Percentiles rank a stretch among this genome's conserved stretches.
Evolutionary conservation across 176 grass and related monocot species (phyloP).

Genomic region (Poa annua): DNA sequence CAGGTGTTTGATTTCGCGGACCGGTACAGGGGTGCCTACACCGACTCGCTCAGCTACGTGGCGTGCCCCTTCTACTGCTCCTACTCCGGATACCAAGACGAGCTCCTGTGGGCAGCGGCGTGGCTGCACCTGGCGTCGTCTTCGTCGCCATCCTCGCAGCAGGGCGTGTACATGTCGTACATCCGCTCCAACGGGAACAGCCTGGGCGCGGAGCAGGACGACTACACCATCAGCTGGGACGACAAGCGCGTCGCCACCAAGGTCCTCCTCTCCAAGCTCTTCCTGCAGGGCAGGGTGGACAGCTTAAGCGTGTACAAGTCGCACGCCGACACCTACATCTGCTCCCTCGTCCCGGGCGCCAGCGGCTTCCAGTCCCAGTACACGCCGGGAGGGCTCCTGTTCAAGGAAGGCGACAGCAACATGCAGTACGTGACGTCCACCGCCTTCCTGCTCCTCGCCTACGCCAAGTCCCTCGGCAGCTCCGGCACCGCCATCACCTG

Average conservation of each 20-base stretch:
- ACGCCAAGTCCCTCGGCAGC: slow-evolving; percentile 67
- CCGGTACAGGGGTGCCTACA: slow-evolving; percentile 65
- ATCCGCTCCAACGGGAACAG: slow-evolving; percentile 60
- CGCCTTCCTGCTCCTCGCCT: slow-evolving; percentile 68
- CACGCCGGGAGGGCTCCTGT: slow-evolving; percentile 69
- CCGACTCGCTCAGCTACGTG: slow-evolving; percentile 68
- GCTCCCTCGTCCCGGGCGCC: slow-evolving; percentile 65
- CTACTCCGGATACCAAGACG: slow-evolving; percentile 78
- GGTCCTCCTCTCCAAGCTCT: slow-evolving; percentile 65
- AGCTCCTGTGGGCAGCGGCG: slow-evolving; percentile 75
- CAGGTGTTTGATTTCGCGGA: slow-evolving; percentile 80
- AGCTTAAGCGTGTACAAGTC: slow-evolving; percentile 63
- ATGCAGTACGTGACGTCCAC: slow-evolving; percentile 92
- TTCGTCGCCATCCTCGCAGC: not conserved
- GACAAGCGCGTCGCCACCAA: slow-evolving; percentile 75
- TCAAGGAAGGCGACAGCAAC: slow-evolving; percentile 72
- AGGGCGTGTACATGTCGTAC: slow-evolving; percentile 68
- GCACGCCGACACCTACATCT: slow-evolving; percentile 75
- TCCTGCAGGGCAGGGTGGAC: slow-evolving; percentile 19
- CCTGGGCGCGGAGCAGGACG: slow-evolving; percentile 68
- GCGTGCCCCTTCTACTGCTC: slow-evolving; percentile 75
- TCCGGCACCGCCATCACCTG: slow-evolving; percentile 33
- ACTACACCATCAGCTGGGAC: slow-evolving; percentile 86
- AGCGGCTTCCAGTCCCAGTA: slow-evolving; percentile 67
- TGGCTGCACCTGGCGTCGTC: slow-evolving; percentile 68